A percentile compares a stretch with the other conserved stretches of the same genome.
These are phyloP conservation scores for Rhytidiadelphus loreus DNA, from an alignment of 225 moss, liverwort and hornwort genomes.

Conservation along the genomic window DNA sequence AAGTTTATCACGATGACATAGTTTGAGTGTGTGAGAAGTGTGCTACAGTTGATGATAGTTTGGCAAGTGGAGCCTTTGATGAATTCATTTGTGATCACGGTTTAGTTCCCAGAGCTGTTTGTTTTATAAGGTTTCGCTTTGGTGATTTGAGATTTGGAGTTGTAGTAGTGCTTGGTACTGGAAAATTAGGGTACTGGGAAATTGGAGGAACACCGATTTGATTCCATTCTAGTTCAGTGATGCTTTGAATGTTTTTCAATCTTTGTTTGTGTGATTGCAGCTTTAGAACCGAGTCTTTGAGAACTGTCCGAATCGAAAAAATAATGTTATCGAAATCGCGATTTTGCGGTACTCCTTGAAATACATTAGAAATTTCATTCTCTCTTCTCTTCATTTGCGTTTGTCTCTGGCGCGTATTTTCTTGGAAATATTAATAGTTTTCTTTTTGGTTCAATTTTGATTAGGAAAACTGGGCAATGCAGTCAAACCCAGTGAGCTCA, in stretches of 20 bases:
- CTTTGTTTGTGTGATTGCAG: not conserved
- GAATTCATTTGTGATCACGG: not conserved
- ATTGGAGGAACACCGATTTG: not conserved
- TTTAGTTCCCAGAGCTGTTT: not conserved
- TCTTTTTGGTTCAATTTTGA: not conserved
- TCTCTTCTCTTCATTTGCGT: not conserved
- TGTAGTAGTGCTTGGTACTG: not conserved
- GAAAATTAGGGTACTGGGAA: not conserved
- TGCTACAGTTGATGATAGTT: not conserved
- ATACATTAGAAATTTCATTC: not conserved
- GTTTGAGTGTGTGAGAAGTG: not conserved
- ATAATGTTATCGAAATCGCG: not conserved
- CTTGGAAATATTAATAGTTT: not conserved
- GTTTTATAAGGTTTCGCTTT: too few relatives aligned
- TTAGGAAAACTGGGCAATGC: not conserved
- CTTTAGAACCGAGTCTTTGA: not conserved
- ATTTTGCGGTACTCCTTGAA: not conserved
- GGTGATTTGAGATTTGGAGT: not conserved
- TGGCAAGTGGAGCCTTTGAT: not conserved
- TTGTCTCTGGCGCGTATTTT: not conserved
- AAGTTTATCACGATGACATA: not conserved
- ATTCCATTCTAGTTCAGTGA: not conserved
- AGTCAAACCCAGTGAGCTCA: not conserved
- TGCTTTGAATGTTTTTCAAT: not conserved
- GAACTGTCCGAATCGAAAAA: not conserved